phyloP scores from a whole-genome alignment of 768 basidiomycete species.

The Lanmaoa rubissima region DNA sequence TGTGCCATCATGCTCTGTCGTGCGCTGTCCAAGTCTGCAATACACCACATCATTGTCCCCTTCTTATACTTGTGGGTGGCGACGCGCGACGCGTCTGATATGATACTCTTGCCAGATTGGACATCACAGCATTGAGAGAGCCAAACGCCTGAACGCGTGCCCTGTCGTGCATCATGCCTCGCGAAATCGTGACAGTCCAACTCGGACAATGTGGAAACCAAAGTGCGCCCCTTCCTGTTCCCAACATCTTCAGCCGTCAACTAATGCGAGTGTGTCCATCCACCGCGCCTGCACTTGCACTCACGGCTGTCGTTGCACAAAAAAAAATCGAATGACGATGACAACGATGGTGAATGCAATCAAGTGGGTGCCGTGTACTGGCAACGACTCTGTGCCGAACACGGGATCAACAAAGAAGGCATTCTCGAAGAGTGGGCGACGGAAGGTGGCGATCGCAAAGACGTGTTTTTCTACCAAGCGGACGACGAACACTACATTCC shows the following conservation, averaged over 20 bases:
- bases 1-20: constrained; percentile 17
- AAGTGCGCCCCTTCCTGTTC: constrained; percentile 47
- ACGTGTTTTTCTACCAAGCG: constrained; percentile 99
- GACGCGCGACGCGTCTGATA: constrained; percentile 8
- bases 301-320: no score
- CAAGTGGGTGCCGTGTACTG: constrained; percentile 96
- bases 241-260: neutral
- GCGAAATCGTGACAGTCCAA: constrained; percentile 81
- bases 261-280: constrained; percentile 1
- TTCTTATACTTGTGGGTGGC: no score
- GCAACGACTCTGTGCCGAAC: constrained; percentile 97
- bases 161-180: constrained; percentile 54
- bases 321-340: neutral
- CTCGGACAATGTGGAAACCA: constrained; percentile 94
- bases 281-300: neutral
- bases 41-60: neutral
- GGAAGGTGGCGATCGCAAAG: constrained; percentile 94
- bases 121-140: neutral
- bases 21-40: neutral
- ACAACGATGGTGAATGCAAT: neutral
- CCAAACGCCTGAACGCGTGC: constrained; percentile 13
- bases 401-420: constrained; percentile 94
- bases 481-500: constrained; percentile 99
- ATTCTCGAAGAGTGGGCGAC: constrained; percentile 97
- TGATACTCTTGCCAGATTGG: neutral